Base-by-base conservation (phyloP, 1,139 yeast species). In the Yamadazyma siamensis region DNA sequence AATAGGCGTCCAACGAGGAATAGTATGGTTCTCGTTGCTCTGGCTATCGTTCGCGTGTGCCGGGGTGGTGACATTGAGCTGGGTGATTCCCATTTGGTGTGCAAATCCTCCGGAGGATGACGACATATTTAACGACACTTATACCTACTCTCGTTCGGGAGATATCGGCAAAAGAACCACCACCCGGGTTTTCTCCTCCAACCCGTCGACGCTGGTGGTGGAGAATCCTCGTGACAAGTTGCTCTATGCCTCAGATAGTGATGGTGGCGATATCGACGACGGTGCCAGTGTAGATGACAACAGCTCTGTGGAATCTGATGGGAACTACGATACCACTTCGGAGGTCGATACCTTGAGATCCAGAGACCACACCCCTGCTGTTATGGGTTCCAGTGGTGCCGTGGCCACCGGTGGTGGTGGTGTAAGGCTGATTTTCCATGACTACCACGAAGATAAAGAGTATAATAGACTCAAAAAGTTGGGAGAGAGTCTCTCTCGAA, bases 41-140 rank as follows among this genome's bases (percentile, higher is more conserved):
- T 70, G 77, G 76, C 13, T 54, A 2, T 39, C 56, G 2, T 50
- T 59, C 22, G 51, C 40, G 0, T 34, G 56, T 8, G 29, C 62
- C 0, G 28, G 61, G 3, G 26, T 71, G 1, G 34, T 46, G 5
- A 49, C 48, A 53, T 25, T 55, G 6, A 41, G 65, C 8, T 66
- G 73, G 72, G 50, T 51, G 3, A 41, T 63, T 7, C 72, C 73
- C 1, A 39, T 61, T 14, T 67, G 73, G 73, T 67, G 72, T 50
- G 67, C 69, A 10, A 65, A 66, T 36, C 71, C 71, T 2, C 47
- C 47, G 0, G 54, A 43, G 3, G 55, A 49, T 11, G 57, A 54
- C 5, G 55, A 52, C 3, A 18, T 18, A 8, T 44, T 42, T 15
- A 49, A 43, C 18, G 41, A 41, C 17, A 33, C 31, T 6, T 38